These are phyloP conservation scores for Alternaria sp. DNA, from an alignment of 2,329 filamentous ascomycete species.

Conservation along the genomic window DNA sequence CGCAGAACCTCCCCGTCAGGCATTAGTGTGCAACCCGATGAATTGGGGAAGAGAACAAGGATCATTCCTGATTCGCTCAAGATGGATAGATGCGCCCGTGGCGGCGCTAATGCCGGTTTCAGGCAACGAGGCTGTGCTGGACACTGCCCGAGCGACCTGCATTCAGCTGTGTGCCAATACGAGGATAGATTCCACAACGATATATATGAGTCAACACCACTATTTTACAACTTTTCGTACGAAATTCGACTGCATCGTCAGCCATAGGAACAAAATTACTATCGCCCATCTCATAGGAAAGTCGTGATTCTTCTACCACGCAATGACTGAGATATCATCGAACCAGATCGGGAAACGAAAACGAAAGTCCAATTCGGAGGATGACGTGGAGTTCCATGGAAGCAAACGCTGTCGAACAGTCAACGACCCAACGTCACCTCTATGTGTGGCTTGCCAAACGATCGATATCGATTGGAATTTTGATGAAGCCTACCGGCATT, in stretches of 20 bases:
- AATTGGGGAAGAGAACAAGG: not conserved
- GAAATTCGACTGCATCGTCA: not conserved
- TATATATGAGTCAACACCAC: not conserved
- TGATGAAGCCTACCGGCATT: constrained; percentile 1
- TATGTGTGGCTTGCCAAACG: constrained; percentile 8
- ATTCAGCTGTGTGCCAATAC: not conserved
- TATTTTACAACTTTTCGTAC: not conserved
- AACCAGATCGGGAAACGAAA: not conserved
- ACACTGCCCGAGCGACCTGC: not conserved
- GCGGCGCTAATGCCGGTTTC: not conserved
- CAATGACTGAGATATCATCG: not conserved
- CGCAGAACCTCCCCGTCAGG: not conserved
- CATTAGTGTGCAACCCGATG: not conserved
- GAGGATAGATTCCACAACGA: not conserved
- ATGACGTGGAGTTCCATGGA: not conserved
- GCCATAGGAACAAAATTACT: not conserved
- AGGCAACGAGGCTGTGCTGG: not conserved
- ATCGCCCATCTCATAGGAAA: not conserved
- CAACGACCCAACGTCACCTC: not conserved
- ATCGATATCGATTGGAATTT: constrained; percentile 11
- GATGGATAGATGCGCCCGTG: not conserved
- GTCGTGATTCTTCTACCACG: not conserved
- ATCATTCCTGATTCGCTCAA: not conserved
- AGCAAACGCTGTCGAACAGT: not conserved
- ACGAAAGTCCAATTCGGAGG: not conserved